These are phyloP conservation scores for Medicago ruthenica DNA, from an alignment of 306 rosid genomes.

Conservation along the genomic window DNA sequence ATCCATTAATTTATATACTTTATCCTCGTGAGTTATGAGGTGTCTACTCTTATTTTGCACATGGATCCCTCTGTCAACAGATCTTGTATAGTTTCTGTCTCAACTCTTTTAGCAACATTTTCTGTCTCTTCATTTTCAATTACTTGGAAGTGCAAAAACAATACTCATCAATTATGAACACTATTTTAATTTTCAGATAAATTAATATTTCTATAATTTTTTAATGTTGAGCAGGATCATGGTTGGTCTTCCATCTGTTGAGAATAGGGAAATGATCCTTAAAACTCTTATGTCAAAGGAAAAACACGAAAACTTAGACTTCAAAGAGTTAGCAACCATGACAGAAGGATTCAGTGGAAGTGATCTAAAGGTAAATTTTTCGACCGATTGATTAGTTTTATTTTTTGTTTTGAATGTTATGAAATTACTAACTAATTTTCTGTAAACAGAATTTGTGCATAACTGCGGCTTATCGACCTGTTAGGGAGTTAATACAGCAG, in stretches of 20 bases:
- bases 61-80: slow-evolving; percentile 10
- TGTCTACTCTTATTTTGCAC: slow-evolving; percentile 12
- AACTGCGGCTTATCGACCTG: slow-evolving; percentile 93
- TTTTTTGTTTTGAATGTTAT: slow-evolving; percentile 26
- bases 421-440: slow-evolving; percentile 30
- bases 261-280: slow-evolving; percentile 78
- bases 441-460: slow-evolving; percentile 84
- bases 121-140: background rate
- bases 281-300: slow-evolving; percentile 82
- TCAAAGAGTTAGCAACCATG: slow-evolving; percentile 73
- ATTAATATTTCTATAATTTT: background rate
- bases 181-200: slow-evolving; percentile 8
- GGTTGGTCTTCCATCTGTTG: slow-evolving; percentile 86
- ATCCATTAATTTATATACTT: background rate
- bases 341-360: slow-evolving; percentile 95
- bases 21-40: slow-evolving; percentile 28
- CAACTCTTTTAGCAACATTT: background rate
- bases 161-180: slow-evolving; percentile 4
- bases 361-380: slow-evolving; percentile 83
- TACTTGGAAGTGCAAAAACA: background rate
- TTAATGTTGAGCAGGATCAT: slow-evolving; percentile 61
- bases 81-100: slow-evolving; percentile 17
- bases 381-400: background rate
- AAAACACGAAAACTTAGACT: slow-evolving; percentile 68
- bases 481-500: slow-evolving; percentile 83